Evolutionary conservation across 352 stramenopile species (phyloP), one percentile per base, ranked within the genome.

Genomic region (Globisporangium radiosum): DNA sequence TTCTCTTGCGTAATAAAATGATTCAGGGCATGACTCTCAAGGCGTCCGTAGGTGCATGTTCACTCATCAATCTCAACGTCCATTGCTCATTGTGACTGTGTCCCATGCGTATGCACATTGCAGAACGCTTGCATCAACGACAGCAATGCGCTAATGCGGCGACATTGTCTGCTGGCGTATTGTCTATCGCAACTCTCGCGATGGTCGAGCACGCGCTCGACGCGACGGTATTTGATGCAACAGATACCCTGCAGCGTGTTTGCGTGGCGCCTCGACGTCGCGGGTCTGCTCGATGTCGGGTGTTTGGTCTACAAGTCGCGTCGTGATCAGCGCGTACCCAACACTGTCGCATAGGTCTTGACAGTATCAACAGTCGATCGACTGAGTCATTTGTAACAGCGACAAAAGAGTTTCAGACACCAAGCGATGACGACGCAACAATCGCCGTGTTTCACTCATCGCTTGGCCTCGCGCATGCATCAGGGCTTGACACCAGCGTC

Each of bases 151-250:
- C 50, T 87, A 88, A 44, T 74, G 76, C 42, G 62, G 73, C 11
- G 70, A 81, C 44, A 45, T 81, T 7, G 70, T 78, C 3, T 60
- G 75, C 13, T 81, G 68, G 67, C 72, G 58, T 13, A 63, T 81
- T 10, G 73, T n/a, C 45, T 44, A 5, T 19, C 65, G 6, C 75
- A 70, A 5, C 58, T 71, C 5, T 71, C 5, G 62, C 50, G 9
- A 76, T 76, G 68, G 70, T 78, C 0, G 73, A 81, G 58, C 73
- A 81, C 51, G 67, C 68, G 19, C 57, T 81, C 13, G 68, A 73
- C 4, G 60, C 63, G 15, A 64, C 59, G n/a, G 40, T 77, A 40
- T 60, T 51, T 33, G 60, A 66, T 49, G 36, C 19, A 19, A 50
- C 36, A 3, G 25, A 44, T 49, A 14, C 49, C 61, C 39, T 68